A percentile compares a stretch with the other conserved stretches of the same genome.
phyloP scores from a whole-genome alignment of 805 yeast species.

The Wickerhamomyces ciferrii region DNA sequence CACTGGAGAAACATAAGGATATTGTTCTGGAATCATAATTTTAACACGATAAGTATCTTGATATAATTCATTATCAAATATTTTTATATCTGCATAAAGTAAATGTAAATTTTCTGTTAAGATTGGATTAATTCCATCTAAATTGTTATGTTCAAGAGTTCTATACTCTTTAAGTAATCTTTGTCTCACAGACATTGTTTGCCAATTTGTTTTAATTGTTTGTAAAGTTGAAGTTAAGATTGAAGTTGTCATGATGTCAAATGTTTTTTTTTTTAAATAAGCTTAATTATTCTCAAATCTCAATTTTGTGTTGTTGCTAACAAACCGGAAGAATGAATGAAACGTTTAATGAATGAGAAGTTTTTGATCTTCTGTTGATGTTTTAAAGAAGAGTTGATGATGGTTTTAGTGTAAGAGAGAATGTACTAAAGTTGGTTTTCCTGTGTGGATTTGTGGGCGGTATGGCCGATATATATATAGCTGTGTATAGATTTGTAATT shows the following conservation, averaged over 20 bases:
- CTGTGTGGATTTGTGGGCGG: no score
- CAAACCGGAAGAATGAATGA: no score
- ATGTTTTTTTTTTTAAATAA: neutral
- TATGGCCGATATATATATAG: neutral
- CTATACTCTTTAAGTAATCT: slow-evolving; percentile 21
- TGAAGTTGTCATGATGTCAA: neutral
- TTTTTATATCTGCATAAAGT: slow-evolving; percentile 33
- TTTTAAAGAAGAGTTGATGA: no score
- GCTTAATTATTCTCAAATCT: neutral
- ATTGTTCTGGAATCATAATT: slow-evolving; percentile 36
- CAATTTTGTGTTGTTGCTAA: neutral
- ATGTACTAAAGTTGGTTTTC: no score
- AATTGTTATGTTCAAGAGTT: slow-evolving; percentile 7
- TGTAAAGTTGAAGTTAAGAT: slow-evolving; percentile 1
- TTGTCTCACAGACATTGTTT: slow-evolving; percentile 15
- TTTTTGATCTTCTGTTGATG: neutral
- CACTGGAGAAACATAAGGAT: slow-evolving; percentile 57
- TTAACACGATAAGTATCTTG: slow-evolving; percentile 32
- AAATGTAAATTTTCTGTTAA: slow-evolving; percentile 27
- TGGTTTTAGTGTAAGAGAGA: no score
- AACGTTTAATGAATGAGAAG: neutral
- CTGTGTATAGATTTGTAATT: no score
- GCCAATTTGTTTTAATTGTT: neutral
- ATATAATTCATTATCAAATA: slow-evolving; percentile 32
- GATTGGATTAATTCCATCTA: slow-evolving; percentile 23